Conservation (phyloP, 1,284 basidiomycete genomes). For the Malassezia sp. region DNA sequence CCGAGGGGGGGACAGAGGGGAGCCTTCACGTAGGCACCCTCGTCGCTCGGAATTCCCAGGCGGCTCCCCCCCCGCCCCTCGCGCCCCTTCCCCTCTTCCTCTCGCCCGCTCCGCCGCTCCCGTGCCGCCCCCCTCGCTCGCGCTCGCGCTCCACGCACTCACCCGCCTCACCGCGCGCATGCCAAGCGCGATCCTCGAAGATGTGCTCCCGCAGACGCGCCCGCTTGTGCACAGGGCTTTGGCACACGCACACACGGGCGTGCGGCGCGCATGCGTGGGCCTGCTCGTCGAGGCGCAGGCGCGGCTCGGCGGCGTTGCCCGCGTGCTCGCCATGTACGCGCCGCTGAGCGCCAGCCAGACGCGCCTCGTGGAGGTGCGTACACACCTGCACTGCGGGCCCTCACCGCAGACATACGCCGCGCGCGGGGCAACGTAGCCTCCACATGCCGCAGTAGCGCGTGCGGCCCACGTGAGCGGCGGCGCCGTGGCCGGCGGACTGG, state of each 20-base stretch:
- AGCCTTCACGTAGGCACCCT: too few relatives aligned
- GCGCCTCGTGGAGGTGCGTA: conserved; percentile 5
- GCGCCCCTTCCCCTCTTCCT: too few relatives aligned
- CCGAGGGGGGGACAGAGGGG: too few relatives aligned
- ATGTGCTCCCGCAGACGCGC: not conserved
- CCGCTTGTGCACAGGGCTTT: conserved; percentile 1
- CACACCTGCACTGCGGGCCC: too few relatives aligned
- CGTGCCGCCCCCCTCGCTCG: not conserved
- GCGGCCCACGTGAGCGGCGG: conserved; percentile 1
- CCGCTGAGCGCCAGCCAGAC: conserved; percentile 1
- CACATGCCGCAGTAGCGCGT: not conserved
- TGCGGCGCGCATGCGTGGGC: conserved; percentile 10
- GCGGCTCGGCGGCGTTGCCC: not conserved
- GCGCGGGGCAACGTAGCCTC: not conserved
- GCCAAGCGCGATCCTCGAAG: not conserved
- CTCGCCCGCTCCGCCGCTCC: too few relatives aligned
- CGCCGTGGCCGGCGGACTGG: too few relatives aligned
- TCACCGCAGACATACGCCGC: conserved; percentile 4
- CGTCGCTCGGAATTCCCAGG: too few relatives aligned
- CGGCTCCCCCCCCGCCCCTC: too few relatives aligned
- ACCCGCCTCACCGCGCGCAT: not conserved
- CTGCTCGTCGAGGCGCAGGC: not conserved
- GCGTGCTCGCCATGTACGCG: not conserved
- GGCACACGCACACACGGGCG: not conserved
- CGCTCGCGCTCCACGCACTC: conserved; percentile 4